These are phyloP conservation scores for Davidsoniella eucalypti DNA, from an alignment of 2,329 filamentous ascomycete genomes.

Conservation along the genomic window DNA sequence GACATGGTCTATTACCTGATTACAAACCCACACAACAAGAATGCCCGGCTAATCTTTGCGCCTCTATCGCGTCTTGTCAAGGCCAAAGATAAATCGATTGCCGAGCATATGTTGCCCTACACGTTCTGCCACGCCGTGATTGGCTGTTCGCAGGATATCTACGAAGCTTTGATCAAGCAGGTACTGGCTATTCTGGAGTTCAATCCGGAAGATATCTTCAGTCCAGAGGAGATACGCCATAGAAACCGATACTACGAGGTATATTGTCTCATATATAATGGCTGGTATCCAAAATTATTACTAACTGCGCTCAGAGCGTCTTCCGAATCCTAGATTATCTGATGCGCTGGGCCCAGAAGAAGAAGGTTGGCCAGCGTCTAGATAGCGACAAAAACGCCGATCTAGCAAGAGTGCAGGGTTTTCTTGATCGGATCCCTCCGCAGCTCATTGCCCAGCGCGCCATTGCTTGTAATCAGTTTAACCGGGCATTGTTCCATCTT, in stretches of 20 bases:
- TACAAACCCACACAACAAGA: constrained; percentile 56
- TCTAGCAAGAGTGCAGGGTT: constrained; percentile 30
- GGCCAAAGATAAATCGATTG: constrained; percentile 70
- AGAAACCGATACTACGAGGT: constrained; percentile 79
- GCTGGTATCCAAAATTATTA: neutral
- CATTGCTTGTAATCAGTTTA: constrained; percentile 85
- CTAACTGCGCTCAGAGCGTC: constrained; percentile 43
- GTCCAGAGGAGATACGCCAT: constrained; percentile 45
- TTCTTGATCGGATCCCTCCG: constrained; percentile 49
- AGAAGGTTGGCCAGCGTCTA: constrained; percentile 27
- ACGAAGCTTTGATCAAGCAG: constrained; percentile 31
- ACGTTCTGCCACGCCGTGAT: constrained; percentile 69
- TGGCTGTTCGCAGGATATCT: constrained; percentile 23
- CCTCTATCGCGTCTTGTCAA: constrained; percentile 69
- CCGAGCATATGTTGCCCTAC: constrained; percentile 80
- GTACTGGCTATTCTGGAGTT: constrained; percentile 58
- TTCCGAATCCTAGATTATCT: constrained; percentile 87
- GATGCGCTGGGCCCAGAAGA: constrained; percentile 62
- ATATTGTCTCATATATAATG: constrained; percentile 18
- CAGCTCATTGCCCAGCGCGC: constrained; percentile 65
- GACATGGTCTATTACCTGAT: constrained; percentile 69
- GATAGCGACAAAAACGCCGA: constrained; percentile 28
- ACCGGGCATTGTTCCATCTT: constrained; percentile 82
- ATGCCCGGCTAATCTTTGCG: constrained; percentile 62
- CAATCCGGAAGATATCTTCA: constrained; percentile 24